These are phyloP conservation scores for Phragmites australis DNA, from an alignment of 176 grass and related monocot genomes.

Conservation along the genomic window DNA sequence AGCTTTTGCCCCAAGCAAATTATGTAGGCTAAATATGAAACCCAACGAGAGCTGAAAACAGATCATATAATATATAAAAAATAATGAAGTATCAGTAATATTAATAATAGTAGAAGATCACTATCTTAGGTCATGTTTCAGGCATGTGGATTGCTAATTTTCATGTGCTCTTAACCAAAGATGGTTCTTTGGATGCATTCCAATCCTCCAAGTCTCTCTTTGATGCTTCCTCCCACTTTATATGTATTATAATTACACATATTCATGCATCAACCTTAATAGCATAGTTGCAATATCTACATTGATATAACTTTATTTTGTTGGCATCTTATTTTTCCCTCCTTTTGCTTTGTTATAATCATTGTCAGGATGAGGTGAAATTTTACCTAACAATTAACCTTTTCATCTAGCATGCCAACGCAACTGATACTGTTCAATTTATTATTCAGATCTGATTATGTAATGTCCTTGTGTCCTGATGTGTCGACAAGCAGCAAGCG, in stretches of 20 bases:
- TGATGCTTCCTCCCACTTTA: not conserved
- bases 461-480: conserved; percentile 62
- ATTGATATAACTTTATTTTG: conserved; percentile 9
- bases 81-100: not conserved
- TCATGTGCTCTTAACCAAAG: not conserved
- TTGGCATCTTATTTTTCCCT: not conserved
- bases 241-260: not conserved
- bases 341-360: conserved; percentile 8
- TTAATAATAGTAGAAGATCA: not conserved
- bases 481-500: conserved; percentile 38
- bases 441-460: conserved; percentile 54
- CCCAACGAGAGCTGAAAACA: not conserved
- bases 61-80: not conserved
- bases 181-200: not conserved
- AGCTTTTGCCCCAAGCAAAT: not conserved
- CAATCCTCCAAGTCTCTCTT: not conserved
- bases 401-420: not conserved
- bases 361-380: not conserved
- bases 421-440: conserved; percentile 18
- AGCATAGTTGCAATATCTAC: not conserved
- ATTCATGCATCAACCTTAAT: not conserved
- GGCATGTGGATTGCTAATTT: not conserved
- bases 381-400: not conserved
- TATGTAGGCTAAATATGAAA: not conserved
- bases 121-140: not conserved